These are phyloP conservation scores for Zygosaccharomyces sapae DNA, from an alignment of 1,139 yeast species.

Conservation along the genomic window DNA sequence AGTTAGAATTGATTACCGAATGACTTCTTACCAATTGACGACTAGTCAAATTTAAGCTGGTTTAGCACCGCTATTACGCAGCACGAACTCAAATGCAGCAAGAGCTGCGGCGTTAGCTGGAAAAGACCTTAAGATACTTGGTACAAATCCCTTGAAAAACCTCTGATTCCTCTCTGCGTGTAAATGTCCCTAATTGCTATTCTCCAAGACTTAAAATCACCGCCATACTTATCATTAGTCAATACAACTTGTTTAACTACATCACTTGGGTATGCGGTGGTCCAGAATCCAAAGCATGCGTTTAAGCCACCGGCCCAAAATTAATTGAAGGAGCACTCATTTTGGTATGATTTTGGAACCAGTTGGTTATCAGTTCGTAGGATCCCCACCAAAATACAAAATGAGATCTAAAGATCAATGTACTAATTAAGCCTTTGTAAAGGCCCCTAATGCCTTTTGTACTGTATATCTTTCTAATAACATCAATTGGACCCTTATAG, in stretches of 20 bases:
- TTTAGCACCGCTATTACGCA: conserved; percentile 44
- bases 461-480: conserved; percentile 45
- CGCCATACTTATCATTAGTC: conserved; percentile 71
- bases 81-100: conserved; percentile 81
- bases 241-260: conserved; percentile 83
- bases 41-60: conserved; percentile 12
- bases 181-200: conserved; percentile 71
- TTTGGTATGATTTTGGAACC: conserved; percentile 59
- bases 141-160: conserved; percentile 78
- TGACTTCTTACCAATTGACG: too few relatives aligned
- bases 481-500: conserved; percentile 78
- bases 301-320: conserved; percentile 91
- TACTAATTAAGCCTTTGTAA: conserved; percentile 76
- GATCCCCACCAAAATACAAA: conserved; percentile 95
- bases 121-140: conserved; percentile 69
- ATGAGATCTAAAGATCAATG: conserved; percentile 82
- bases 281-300: conserved; percentile 71
- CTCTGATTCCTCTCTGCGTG: conserved; percentile 56
- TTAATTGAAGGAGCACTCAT: conserved; percentile 66
- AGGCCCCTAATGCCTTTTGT: conserved; percentile 61
- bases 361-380: conserved; percentile 70
- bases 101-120: conserved; percentile 94
- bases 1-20: too few relatives aligned
- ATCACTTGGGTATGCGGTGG: conserved; percentile 84
- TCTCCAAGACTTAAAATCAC: conserved; percentile 66